These are phyloP conservation scores for Neurospora sp. DNA, from an alignment of 2,329 filamentous ascomycete genomes.

Conservation along the genomic window DNA sequence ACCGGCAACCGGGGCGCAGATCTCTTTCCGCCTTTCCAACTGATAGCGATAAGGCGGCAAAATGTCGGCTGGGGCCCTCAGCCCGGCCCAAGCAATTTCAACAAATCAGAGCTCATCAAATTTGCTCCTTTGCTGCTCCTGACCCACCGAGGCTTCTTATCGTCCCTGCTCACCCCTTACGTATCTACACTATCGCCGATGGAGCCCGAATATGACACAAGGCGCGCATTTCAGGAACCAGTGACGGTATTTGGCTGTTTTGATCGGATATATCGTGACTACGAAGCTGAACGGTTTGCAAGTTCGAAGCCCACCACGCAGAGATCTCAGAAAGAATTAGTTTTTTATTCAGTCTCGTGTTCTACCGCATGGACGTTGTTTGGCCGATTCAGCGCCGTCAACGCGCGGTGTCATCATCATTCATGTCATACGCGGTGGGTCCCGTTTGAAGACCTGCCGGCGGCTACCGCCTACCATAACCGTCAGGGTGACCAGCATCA, in stretches of 20 bases:
- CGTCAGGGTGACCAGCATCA: background rate
- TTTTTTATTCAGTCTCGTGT: background rate
- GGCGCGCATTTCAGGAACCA: background rate
- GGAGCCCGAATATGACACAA: background rate
- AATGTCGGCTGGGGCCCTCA: slow-evolving; percentile 10
- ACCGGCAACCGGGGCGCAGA: slow-evolving; percentile 10
- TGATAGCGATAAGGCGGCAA: slow-evolving; percentile 18
- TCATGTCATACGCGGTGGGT: background rate
- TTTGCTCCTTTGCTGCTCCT: background rate
- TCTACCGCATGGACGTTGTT: background rate
- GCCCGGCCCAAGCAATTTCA: background rate
- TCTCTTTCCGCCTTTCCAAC: slow-evolving; percentile 13
- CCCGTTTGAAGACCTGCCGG: background rate
- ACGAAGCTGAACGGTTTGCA: background rate
- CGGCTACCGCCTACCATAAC: background rate
- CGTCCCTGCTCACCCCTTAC: background rate
- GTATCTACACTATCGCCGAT: background rate
- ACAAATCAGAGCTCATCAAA: background rate
- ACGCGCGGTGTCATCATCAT: background rate
- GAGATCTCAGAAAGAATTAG: background rate
- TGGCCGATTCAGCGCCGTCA: background rate
- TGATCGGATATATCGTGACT: background rate
- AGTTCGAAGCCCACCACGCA: background rate
- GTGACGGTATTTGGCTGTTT: background rate
- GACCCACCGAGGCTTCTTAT: background rate